Percentiles rank a stretch among this genome's conserved stretches.
These are phyloP conservation scores for Pseudogymnoascus sp. DNA, from an alignment of 2,329 filamentous ascomycete species.

Conservation along the genomic window DNA sequence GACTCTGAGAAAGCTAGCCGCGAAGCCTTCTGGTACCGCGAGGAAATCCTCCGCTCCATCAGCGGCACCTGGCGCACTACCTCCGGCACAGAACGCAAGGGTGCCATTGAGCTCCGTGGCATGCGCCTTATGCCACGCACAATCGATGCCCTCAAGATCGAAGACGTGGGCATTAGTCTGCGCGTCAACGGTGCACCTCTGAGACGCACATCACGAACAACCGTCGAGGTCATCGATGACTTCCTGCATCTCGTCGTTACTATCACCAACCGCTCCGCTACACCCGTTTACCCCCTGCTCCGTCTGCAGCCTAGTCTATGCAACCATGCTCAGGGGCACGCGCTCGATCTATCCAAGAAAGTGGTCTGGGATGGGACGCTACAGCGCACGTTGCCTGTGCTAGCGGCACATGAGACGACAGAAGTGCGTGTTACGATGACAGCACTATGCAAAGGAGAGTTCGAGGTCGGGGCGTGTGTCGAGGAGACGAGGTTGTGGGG, in stretches of 20 bases:
- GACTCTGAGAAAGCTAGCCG: conserved; percentile 69
- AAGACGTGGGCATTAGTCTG: conserved; percentile 65
- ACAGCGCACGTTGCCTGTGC: conserved; percentile 60
- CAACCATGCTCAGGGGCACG: conserved; percentile 53
- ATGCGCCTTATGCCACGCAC: conserved; percentile 67
- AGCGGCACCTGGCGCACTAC: conserved; percentile 61
- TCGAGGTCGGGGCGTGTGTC: conserved; percentile 70
- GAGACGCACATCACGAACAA: conserved; percentile 17
- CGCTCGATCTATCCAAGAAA: conserved; percentile 73
- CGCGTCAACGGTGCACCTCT: conserved; percentile 32
- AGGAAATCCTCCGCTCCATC: conserved; percentile 65
- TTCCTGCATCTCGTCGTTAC: conserved; percentile 64
- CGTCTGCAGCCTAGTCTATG: conserved; percentile 70
- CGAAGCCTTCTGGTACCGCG: conserved; percentile 87
- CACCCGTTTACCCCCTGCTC: conserved; percentile 62
- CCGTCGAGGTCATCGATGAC: conserved; percentile 42
- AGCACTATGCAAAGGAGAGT: conserved; percentile 69
- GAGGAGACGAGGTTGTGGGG: conserved; percentile 63
- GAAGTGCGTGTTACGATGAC: conserved; percentile 62
- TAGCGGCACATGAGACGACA: conserved; percentile 50
- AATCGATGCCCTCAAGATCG: conserved; percentile 74
- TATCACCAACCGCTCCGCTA: conserved; percentile 63
- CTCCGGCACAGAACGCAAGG: conserved; percentile 44
- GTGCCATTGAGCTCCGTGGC: conserved; percentile 66
- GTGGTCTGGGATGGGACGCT: conserved; percentile 79